phyloP scores from a whole-genome alignment of 1,139 yeast species.

The Diutina siamensis region DNA sequence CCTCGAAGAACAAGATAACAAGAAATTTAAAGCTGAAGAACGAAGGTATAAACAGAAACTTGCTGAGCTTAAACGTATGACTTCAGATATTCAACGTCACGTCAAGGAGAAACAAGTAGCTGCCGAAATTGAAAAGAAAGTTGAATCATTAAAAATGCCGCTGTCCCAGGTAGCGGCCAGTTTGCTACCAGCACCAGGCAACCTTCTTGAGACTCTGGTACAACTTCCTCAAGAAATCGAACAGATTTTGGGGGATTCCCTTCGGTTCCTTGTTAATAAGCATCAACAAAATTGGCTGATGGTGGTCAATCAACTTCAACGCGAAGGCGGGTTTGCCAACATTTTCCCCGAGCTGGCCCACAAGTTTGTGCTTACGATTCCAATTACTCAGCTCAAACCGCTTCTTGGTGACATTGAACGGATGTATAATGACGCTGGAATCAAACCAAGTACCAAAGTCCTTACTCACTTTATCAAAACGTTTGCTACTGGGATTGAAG shows the following conservation, averaged over 20 bases:
- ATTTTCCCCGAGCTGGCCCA: conserved; percentile 27
- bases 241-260: conserved; percentile 35
- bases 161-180: neutral
- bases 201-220: conserved; percentile 6
- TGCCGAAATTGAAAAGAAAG: neutral
- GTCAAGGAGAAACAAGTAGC: neutral
- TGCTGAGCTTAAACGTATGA: neutral
- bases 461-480: conserved; percentile 35
- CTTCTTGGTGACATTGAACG: conserved; percentile 23
- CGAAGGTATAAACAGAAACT: neutral
- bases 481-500: conserved; percentile 17
- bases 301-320: conserved; percentile 34
- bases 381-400: conserved; percentile 22
- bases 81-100: neutral
- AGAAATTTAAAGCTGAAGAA: neutral
- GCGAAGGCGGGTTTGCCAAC: conserved; percentile 29
- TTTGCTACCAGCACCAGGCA: neutral
- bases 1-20: neutral
- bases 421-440: conserved; percentile 24
- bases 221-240: conserved; percentile 32
- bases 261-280: conserved; percentile 33
- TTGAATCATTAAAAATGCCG: neutral
- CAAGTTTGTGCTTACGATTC: conserved; percentile 32
- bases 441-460: conserved; percentile 22
- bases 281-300: conserved; percentile 44